Evolutionary conservation across 2,329 filamentous ascomycete species (phyloP), one percentile per base, ranked within the genome.

Genomic region (Colletotrichum karsti): DNA sequence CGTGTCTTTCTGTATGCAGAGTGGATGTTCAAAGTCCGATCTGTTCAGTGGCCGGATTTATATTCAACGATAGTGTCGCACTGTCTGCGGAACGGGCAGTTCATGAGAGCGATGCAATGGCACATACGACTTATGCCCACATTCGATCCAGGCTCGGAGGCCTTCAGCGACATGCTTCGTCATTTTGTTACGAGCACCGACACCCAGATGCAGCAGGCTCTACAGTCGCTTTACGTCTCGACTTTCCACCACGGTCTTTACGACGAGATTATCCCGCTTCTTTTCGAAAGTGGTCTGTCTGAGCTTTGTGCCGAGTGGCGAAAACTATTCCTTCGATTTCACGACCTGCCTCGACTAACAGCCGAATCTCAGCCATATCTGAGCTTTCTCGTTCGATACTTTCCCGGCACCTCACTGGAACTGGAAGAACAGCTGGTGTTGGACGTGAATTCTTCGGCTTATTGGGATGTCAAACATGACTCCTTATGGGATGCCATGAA

Each of bases 191-290:
- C 74, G 15, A 79, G 84, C 53, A 67, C 74, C 5, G 78, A 79
- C 28, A 72, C 76, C 3, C 71, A 76, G 22, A 73, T 81, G 53
- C 80, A 84, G 48, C 76, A 76, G 9, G 79, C 79, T 3, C 76
- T 89, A 7, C 78, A 77, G 44, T 74, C 77, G 13, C 76, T 89
- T 9, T 89, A 89, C 68, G 73, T 78, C 8, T 77, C 78, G 18
- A 84, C 80, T 50, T 73, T 72, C 3, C 78, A 84, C 50, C 84
- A 80, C 44, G 70, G 74, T 10, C 71, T 88, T 0, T 89, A 89
- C 72, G 86, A 88, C 70, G 74, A 77, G 20, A 62, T 89, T 7
- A 79, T 89, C n/a, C 85, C 87, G 3, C 75, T 82, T 56, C 77
- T 89, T 2, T 88, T 84, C 71, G 75, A 79, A 5, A 75, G 78